A percentile compares a stretch with the other conserved stretches of the same genome.
phyloP scores from a whole-genome alignment of 441 rosid species.

The Manihot esculenta region DNA sequence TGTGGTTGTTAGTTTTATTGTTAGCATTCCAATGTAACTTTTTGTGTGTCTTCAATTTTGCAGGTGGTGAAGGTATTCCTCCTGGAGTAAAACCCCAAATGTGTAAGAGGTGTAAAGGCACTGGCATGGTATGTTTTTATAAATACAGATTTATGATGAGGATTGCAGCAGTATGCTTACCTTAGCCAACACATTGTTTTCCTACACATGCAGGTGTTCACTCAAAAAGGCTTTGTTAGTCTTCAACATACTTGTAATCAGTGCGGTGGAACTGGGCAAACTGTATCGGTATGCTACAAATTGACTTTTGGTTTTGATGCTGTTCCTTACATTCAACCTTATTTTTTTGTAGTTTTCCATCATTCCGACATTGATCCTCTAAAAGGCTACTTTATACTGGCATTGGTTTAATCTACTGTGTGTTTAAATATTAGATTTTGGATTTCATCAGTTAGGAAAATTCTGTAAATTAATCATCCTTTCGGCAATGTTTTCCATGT shows the following conservation, averaged over 20 bases:
- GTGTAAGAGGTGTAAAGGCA: constrained; percentile 83
- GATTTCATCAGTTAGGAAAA: neutral
- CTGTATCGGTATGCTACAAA: constrained; percentile 59
- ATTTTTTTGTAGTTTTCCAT: neutral
- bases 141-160: neutral
- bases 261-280: constrained; percentile 84
- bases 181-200: constrained; percentile 24
- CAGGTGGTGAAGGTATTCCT: constrained; percentile 97
- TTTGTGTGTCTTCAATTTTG: constrained; percentile 18
- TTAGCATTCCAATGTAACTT: neutral
- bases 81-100: constrained; percentile 93
- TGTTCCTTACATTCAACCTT: neutral
- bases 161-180: no score
- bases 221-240: constrained; percentile 62
- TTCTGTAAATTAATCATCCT: neutral
- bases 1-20: neutral
- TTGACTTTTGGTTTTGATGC: neutral
- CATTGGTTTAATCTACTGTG: neutral
- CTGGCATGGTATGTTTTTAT: constrained; percentile 76
- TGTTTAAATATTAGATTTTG: neutral
- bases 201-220: constrained; percentile 45
- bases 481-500: neutral
- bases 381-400: neutral
- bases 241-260: constrained; percentile 66
- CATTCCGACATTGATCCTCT: neutral